A percentile compares a stretch with the other conserved stretches of the same genome.
Evolutionary conservation across 2,329 filamentous ascomycete species (phyloP).

Genomic region (Ceratocystis smalleyi): DNA sequence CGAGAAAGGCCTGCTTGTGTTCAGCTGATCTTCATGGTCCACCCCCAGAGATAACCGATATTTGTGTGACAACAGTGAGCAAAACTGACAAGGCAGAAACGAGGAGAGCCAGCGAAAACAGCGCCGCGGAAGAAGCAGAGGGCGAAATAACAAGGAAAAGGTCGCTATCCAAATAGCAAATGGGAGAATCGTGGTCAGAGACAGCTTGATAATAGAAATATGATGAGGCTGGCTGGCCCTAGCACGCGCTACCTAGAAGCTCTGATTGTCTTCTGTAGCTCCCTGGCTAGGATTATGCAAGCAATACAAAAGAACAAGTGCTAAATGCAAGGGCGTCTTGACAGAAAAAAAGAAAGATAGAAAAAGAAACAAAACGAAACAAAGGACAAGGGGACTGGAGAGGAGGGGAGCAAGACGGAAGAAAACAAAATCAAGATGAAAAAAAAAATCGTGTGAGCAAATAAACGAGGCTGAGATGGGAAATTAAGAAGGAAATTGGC

Average conservation of each 20-base stretch:
- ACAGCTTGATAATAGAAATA: too few species aligned
- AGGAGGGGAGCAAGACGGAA: neutral
- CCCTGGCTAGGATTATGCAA: too few species aligned
- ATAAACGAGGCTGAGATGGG: neutral
- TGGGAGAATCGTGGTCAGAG: too few species aligned
- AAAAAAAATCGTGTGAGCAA: neutral
- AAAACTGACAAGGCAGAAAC: neutral
- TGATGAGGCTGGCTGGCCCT: too few species aligned
- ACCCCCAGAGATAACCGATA: neutral
- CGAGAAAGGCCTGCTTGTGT: neutral
- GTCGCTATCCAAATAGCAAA: too few species aligned
- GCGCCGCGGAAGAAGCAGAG: neutral
- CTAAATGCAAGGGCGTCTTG: too few species aligned
- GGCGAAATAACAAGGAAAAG: neutral
- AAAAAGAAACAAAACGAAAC: neutral
- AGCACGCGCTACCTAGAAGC: too few species aligned
- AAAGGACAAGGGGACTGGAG: neutral
- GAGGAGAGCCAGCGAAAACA: neutral
- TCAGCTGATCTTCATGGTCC: neutral
- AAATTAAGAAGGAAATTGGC: neutral
- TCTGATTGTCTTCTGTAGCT: too few species aligned
- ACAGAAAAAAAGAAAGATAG: neutral
- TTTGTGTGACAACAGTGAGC: neutral
- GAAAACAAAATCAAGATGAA: neutral
- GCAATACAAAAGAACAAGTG: too few species aligned